Evolutionary conservation across 192 early-diverging fungal species (phyloP).

Genomic region (Backusella tarrabulga): DNA sequence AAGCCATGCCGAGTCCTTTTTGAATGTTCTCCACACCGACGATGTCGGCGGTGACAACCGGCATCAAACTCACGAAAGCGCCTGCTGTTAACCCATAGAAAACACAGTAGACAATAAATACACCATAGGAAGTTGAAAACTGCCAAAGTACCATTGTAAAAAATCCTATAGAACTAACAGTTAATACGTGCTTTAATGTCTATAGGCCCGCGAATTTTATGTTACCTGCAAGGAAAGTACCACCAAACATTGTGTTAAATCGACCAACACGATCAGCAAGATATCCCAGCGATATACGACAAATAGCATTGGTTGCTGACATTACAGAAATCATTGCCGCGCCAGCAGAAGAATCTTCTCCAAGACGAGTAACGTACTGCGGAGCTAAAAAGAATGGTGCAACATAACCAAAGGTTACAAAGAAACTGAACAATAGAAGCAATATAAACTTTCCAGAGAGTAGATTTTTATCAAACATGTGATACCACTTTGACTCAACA

Average conservation of each 20-base stretch:
- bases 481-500: conserved; percentile 6
- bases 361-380: conserved; percentile 28
- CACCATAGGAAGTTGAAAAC: conserved; percentile 35
- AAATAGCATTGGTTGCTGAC: conserved; percentile 60
- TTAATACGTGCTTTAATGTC: not conserved
- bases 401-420: conserved; percentile 45
- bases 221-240: conserved; percentile 42
- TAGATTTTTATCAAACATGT: conserved; percentile 27
- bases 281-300: conserved; percentile 60
- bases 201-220: not conserved
- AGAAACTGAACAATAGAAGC: conserved; percentile 21
- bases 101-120: conserved; percentile 32
- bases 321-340: conserved; percentile 63
- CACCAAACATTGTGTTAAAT: conserved; percentile 49
- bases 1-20: conserved; percentile 40
- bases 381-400: conserved; percentile 47
- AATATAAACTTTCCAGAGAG: conserved; percentile 15
- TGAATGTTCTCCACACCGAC: conserved; percentile 50
- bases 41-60: conserved; percentile 48
- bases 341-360: conserved; percentile 27
- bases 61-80: conserved; percentile 47
- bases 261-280: conserved; percentile 50
- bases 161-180: conserved; percentile 3
- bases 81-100: conserved; percentile 25
- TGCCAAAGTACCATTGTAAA: conserved; percentile 46